phyloP scores from a whole-genome alignment of 257 asterid species.

The Craterostigma plantagineum region DNA sequence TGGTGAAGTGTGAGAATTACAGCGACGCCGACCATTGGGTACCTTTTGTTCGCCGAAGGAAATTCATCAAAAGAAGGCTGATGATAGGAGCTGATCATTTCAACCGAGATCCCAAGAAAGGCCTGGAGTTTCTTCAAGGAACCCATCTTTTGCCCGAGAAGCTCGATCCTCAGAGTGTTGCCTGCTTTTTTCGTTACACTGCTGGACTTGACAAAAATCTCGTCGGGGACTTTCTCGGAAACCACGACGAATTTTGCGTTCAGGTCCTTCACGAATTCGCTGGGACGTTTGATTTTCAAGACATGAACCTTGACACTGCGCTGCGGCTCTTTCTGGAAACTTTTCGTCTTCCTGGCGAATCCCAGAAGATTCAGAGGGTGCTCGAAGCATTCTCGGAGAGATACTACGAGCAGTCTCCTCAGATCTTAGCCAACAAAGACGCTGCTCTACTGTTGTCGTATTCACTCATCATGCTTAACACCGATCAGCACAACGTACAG shows the following conservation, averaged over 20 bases:
- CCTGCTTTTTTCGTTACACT: constrained; percentile 90
- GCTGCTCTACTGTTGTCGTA: constrained; percentile 86
- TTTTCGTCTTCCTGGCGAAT: constrained; percentile 92
- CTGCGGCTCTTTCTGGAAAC: constrained; percentile 82
- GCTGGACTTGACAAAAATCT: constrained; percentile 95
- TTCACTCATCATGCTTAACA: constrained; percentile 84
- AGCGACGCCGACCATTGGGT: constrained; percentile 85
- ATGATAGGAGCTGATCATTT: constrained; percentile 98
- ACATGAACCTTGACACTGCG: constrained; percentile 90
- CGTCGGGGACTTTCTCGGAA: constrained; percentile 96
- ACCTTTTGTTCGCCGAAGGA: constrained; percentile 67
- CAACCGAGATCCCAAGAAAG: constrained; percentile 94
- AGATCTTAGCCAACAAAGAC: constrained; percentile 74
- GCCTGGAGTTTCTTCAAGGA: constrained; percentile 91
- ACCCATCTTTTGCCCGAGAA: constrained; percentile 87
- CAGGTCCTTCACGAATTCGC: constrained; percentile 98
- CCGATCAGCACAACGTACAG: constrained; percentile 87
- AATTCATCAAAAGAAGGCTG: constrained; percentile 78
- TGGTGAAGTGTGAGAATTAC: constrained; percentile 80
- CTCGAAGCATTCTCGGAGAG: constrained; percentile 96
- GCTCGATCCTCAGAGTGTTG: constrained; percentile 96
- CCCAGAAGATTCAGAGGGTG: constrained; percentile 96
- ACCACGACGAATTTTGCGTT: constrained; percentile 90
- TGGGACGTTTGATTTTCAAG: constrained; percentile 84
- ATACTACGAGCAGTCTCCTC: constrained; percentile 84